Conservation (phyloP, 2,329 filamentous ascomycete genomes). For the Dactylellina cionopaga region DNA sequence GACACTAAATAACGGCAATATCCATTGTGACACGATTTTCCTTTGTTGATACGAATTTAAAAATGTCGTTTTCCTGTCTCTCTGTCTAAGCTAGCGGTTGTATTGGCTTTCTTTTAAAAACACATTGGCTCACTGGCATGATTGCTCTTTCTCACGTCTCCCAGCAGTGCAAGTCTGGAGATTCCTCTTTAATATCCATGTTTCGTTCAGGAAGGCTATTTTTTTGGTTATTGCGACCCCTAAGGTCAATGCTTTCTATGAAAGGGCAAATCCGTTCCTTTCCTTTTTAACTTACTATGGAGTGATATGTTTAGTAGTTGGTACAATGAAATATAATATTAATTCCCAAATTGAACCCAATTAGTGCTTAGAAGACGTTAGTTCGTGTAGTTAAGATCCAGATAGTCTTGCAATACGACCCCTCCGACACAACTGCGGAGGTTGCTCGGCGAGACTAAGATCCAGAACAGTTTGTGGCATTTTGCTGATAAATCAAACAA, state of each 20-base stretch:
- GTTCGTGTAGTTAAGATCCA: no score
- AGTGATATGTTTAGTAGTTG: slow-evolving; percentile 14
- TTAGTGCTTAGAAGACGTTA: no score
- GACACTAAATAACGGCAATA: slow-evolving; percentile 15
- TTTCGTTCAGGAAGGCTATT: not conserved
- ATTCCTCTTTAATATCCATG: not conserved
- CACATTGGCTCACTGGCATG: not conserved
- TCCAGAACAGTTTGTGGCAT: slow-evolving; percentile 23
- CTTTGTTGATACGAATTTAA: slow-evolving; percentile 15
- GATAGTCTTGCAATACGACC: no score
- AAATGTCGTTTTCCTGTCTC: not conserved
- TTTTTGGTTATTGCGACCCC: not conserved
- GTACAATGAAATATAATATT: slow-evolving; percentile 5
- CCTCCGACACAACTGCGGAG: no score
- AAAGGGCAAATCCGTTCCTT: not conserved
- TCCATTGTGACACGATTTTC: slow-evolving; percentile 3
- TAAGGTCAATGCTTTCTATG: not conserved
- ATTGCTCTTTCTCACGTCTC: slow-evolving; percentile 8
- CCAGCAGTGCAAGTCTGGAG: not conserved
- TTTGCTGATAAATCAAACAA: slow-evolving; percentile 50
- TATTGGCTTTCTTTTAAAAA: not conserved
- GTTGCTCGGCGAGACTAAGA: no score
- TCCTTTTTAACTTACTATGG: not conserved
- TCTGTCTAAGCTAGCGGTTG: not conserved
- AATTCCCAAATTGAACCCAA: not conserved